Percentiles rank a stretch among this genome's conserved stretches.
Conservation (phyloP, 495 filamentous ascomycete genomes). For the Talaromyces nanjingensis region DNA sequence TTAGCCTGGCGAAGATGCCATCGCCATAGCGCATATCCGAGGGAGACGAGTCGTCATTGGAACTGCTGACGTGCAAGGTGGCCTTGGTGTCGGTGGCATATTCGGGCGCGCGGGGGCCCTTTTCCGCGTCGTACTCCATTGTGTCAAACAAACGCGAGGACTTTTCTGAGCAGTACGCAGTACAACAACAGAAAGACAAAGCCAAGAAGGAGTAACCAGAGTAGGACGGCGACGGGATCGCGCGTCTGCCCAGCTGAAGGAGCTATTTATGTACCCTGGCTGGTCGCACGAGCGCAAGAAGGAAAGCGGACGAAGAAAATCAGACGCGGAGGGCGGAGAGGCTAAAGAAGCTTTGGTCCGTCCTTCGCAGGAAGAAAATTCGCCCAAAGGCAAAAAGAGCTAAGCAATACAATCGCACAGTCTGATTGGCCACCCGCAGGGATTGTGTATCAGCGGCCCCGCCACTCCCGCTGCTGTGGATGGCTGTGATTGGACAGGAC, state of each 20-base stretch:
- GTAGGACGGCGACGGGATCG: background rate
- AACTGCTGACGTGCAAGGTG: conserved; percentile 1
- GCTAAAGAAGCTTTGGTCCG: background rate
- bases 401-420: background rate
- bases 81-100: background rate
- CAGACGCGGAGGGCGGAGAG: background rate
- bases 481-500: background rate
- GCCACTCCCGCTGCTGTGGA: background rate
- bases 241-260: background rate
- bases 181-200: background rate
- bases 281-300: background rate
- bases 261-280: background rate
- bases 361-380: background rate
- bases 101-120: background rate
- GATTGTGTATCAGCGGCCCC: background rate
- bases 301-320: background rate
- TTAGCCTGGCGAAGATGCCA: conserved; percentile 28
- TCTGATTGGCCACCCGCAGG: background rate
- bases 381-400: background rate
- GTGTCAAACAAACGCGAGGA: background rate
- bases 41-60: conserved; percentile 1
- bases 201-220: background rate
- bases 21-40: background rate
- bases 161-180: background rate
- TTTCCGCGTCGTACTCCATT: conserved; percentile 9